Evolutionary conservation across 176 grass and related monocot genomes (phyloP).

Genomic region (Eleusine coracana): DNA sequence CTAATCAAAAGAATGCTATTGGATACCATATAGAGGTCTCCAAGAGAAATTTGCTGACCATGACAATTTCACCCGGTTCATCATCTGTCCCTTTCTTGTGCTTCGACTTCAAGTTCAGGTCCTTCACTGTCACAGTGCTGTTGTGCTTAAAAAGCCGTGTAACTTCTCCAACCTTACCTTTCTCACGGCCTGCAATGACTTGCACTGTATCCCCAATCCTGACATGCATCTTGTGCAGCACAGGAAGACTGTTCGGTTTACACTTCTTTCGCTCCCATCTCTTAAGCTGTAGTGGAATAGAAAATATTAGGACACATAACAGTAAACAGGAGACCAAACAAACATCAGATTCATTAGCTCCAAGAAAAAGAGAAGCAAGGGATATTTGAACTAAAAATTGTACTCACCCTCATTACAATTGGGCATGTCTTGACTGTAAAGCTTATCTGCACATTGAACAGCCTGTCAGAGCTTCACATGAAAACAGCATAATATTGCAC

Average conservation of each 20-base stretch:
- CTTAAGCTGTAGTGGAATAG: constrained; percentile 64
- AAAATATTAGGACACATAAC: background rate
- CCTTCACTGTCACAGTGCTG: constrained; percentile 87
- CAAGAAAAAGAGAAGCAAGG: background rate
- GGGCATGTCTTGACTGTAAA: constrained; percentile 66
- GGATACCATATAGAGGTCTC: background rate
- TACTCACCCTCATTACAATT: constrained; percentile 69
- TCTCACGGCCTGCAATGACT: constrained; percentile 83
- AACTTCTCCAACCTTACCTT: constrained; percentile 90
- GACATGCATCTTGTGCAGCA: constrained; percentile 95
- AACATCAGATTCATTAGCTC: background rate
- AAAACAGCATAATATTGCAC: background rate
- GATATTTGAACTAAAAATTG: background rate
- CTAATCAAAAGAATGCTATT: constrained; percentile 11
- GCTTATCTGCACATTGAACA: constrained; percentile 51
- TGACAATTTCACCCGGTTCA: constrained; percentile 84
- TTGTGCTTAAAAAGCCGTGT: constrained; percentile 75
- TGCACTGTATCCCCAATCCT: constrained; percentile 88
- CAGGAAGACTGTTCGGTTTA: constrained; percentile 87
- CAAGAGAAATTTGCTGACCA: constrained; percentile 48
- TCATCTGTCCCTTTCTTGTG: constrained; percentile 91
- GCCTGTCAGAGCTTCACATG: constrained; percentile 30
- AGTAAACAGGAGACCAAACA: background rate
- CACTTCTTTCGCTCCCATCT: constrained; percentile 92
- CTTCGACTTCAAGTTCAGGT: constrained; percentile 94